These are phyloP conservation scores for Eimeria sp. DNA, from an alignment of 169 alveolate genomes.

Conservation along the genomic window DNA sequence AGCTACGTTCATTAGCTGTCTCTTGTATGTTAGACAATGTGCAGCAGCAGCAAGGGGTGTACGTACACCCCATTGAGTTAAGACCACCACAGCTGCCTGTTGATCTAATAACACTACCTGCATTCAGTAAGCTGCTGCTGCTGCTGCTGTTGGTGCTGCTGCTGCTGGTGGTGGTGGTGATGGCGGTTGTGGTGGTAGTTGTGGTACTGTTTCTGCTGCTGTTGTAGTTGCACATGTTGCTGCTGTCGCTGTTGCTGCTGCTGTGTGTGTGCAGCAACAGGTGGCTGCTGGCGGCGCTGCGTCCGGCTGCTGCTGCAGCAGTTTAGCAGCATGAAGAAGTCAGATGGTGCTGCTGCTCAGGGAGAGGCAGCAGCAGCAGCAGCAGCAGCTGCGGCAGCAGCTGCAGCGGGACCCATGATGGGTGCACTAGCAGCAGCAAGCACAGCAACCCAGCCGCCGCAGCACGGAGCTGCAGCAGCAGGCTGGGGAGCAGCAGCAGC, in stretches of 20 bases:
- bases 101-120: slow-evolving; percentile 2
- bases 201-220: not conserved
- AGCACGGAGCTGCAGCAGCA: too few relatives aligned
- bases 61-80: slow-evolving; percentile 19
- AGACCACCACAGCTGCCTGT: slow-evolving; percentile 54
- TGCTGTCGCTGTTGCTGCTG: slow-evolving; percentile 24
- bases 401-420: not conserved
- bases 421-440: slow-evolving; percentile 14
- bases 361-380: not conserved
- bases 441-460: not conserved
- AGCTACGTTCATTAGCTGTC: not conserved
- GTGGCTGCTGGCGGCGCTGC: slow-evolving; percentile 15
- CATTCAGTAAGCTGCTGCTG: slow-evolving; percentile 9
- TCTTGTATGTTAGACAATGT: not conserved
- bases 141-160: slow-evolving; percentile 27
- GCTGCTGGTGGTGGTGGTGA: not conserved
- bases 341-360: too few relatives aligned
- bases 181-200: too few relatives aligned
- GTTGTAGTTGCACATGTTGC: slow-evolving; percentile 22
- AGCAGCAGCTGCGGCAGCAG: slow-evolving; percentile 24
- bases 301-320: too few relatives aligned
- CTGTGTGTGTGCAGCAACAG: slow-evolving; percentile 1
- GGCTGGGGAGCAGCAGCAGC: too few relatives aligned
- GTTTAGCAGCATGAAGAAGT: too few relatives aligned
- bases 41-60: slow-evolving; percentile 48